Conservation (phyloP, 257 asterid species). For the Solanum acaule region DNA sequence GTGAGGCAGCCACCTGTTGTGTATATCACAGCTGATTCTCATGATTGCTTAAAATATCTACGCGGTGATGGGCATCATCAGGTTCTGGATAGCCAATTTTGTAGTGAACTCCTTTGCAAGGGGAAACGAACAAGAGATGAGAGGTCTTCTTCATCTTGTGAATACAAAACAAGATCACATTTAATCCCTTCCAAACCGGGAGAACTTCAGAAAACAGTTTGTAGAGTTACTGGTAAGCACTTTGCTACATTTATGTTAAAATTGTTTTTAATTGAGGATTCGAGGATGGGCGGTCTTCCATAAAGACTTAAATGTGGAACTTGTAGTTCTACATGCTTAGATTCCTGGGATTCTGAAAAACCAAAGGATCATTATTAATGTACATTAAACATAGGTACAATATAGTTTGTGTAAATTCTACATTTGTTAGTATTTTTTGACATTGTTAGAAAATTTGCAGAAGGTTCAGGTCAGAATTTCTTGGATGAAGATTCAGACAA, state of each 20-base stretch:
- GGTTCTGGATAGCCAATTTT: background rate
- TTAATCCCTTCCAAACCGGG: conserved; percentile 1
- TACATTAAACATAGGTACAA: background rate
- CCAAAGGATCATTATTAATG: background rate
- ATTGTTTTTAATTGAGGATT: background rate
- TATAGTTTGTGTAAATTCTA: background rate
- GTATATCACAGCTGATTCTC: conserved; percentile 22
- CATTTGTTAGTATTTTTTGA: background rate
- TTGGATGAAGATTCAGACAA: conserved; percentile 7
- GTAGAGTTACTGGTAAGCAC: conserved; percentile 5
- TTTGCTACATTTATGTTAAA: background rate
- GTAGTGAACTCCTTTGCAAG: conserved; percentile 3
- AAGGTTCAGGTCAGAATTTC: conserved; percentile 35
- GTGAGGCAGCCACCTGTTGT: conserved; percentile 17
- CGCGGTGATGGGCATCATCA: background rate
- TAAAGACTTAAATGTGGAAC: background rate
- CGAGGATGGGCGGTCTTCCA: background rate
- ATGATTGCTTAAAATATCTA: conserved; percentile 11
- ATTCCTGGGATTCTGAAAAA: background rate
- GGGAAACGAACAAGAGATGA: conserved; percentile 15
- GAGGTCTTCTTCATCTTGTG: conserved; percentile 12
- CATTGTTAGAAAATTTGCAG: background rate
- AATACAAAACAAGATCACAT: conserved; percentile 13
- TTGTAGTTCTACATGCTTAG: background rate
- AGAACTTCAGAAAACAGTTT: conserved; percentile 5